Evolutionary conservation across 352 stramenopile species (phyloP).

Genomic region (Phytophthora pistaciae): DNA sequence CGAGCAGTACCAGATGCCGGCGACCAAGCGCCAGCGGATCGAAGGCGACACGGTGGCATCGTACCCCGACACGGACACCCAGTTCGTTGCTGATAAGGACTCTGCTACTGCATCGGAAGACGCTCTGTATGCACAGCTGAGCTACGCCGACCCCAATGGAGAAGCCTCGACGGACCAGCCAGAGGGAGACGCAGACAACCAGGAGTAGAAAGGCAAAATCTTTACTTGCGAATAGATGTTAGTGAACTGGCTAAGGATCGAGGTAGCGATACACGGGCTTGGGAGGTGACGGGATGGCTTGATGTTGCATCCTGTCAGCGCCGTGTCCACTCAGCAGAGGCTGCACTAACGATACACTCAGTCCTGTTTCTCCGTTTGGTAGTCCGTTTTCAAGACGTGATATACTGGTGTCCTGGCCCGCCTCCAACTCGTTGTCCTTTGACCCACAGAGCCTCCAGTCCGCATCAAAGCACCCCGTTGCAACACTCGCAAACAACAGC

Average conservation of each 20-base stretch:
- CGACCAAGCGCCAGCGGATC: constrained; percentile 73
- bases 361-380: constrained; percentile 9
- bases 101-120: constrained; percentile 20
- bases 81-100: constrained; percentile 41
- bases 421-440: neutral
- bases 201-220: constrained; percentile 26
- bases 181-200: constrained; percentile 22
- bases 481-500: constrained; percentile 47
- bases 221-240: constrained; percentile 26
- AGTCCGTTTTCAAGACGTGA: constrained; percentile 17
- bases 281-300: constrained; percentile 11
- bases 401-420: constrained; percentile 14
- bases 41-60: constrained; percentile 69
- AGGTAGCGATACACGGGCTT: constrained; percentile 67
- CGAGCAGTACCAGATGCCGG: constrained; percentile 79
- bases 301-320: constrained; percentile 12
- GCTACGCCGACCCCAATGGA: constrained; percentile 60
- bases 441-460: constrained; percentile 29
- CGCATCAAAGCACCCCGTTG: constrained; percentile 48
- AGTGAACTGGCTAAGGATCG: constrained; percentile 18
- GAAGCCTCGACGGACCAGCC: constrained; percentile 29
- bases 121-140: constrained; percentile 61
- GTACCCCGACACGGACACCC: constrained; percentile 78
- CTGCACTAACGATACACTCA: constrained; percentile 24
- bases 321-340: constrained; percentile 29